Base-by-base conservation (phyloP, 2,329 filamentous ascomycete species). In the Xylaria sp. region DNA sequence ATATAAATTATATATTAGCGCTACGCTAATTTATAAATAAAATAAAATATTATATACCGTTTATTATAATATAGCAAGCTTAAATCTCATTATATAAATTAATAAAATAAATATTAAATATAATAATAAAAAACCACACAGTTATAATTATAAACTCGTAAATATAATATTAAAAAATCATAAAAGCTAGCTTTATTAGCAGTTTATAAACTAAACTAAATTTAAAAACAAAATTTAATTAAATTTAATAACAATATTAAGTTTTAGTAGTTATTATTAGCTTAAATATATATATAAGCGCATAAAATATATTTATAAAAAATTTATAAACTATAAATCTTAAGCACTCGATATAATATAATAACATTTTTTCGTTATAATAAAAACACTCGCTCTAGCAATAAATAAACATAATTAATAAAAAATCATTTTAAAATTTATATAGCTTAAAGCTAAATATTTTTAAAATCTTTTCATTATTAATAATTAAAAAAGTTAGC, bases 1-100 rank as follows among this genome's bases (percentile, higher is more conserved):
- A 15, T 63, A 63, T 34, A 12, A 46, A 50, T 50, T 55, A 37
- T 44, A 23, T 37, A 34, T 46, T 10, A 15, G 39, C 9, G 20
- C 59, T 62, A 13, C 20, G 37, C 25, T 63, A 3, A 34, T 63
- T 55, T 18, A 37, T 20, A 46, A 63, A 20, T 34, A 50, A 63
- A 23, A 50, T 23, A 13, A 44, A 55, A 34, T 63, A 63, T 20
- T 9, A 50, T 32, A 48, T 23, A 23, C 60, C 50, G 23, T 63
- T 37, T 32, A 63, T 55, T 15, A 55, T 63, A 34, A 63, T 34
- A 34, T 63, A 63, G 37, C 51, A 8, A 55, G 51, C 60, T 50
- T 37, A 63, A 12, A 63, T 44, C 15, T 34, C 60, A 46, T 8
- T 3, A 23, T 20, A 37, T 6, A 34, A 5, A 46, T 63, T 18